phyloP scores from a whole-genome alignment of 1,284 basidiomycete species.

The Crucibulum parvulum region DNA sequence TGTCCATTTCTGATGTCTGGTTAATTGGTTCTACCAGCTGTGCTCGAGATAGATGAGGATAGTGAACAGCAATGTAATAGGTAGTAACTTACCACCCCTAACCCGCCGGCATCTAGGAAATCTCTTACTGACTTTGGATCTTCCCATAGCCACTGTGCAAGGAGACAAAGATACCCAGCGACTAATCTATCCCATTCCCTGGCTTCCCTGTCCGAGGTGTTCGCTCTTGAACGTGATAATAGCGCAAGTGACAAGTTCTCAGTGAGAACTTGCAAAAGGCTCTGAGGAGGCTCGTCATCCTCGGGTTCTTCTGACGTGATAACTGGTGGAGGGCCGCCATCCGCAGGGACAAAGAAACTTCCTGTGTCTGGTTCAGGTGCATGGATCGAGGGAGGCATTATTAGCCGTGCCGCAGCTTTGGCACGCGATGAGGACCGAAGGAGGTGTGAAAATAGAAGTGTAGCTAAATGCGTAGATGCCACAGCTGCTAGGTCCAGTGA shows the following conservation, averaged over 20 bases:
- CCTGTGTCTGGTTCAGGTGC: conserved; percentile 30
- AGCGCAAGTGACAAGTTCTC: conserved; percentile 78
- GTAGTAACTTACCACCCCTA: conserved; percentile 79
- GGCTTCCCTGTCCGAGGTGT: conserved; percentile 70
- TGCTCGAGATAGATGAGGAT: conserved; percentile 6
- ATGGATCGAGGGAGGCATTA: conserved; percentile 57
- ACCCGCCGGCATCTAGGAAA: conserved; percentile 89
- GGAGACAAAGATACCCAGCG: conserved; percentile 84
- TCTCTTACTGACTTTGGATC: conserved; percentile 88
- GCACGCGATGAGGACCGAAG: conserved; percentile 72
- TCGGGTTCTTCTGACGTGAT: conserved; percentile 43
- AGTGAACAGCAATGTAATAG: not conserved
- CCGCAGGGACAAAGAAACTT: conserved; percentile 80
- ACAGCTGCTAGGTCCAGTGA: conserved; percentile 59
- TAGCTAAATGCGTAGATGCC: conserved; percentile 71
- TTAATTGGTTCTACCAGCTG: conserved; percentile 95
- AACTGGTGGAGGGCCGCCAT: conserved; percentile 50
- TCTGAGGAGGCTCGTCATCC: conserved; percentile 71
- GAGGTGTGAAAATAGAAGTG: conserved; percentile 75
- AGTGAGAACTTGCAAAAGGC: conserved; percentile 71
- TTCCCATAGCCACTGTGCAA: conserved; percentile 98
- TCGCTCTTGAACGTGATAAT: conserved; percentile 68
- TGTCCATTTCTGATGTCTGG: conserved; percentile 87
- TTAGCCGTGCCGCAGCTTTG: conserved; percentile 78
- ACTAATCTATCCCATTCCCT: conserved; percentile 92